phyloP scores from a whole-genome alignment of 768 basidiomycete species.

The Pleurotus citrinopileatus region DNA sequence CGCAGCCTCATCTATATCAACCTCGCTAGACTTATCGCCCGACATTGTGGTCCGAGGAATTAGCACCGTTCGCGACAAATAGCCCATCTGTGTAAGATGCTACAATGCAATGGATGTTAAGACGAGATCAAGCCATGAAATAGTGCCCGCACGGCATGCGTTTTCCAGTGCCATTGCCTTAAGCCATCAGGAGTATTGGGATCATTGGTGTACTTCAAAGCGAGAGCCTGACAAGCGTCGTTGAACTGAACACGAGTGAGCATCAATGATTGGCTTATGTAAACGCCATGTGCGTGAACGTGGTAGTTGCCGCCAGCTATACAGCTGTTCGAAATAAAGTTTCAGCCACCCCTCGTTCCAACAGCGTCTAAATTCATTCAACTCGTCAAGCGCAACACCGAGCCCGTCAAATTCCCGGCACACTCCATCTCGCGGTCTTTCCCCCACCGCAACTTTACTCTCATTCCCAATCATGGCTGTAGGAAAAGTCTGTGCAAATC shows the following conservation, averaged over 20 bases:
- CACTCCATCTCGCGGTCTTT: conserved; percentile 35
- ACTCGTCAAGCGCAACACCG: conserved; percentile 33
- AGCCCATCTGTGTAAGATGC: conserved; percentile 40
- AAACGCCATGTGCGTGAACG: not conserved
- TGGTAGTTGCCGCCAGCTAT: conserved; percentile 40
- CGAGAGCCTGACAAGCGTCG: conserved; percentile 50
- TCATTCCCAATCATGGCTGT: conserved; percentile 69
- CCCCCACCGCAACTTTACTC: conserved; percentile 33
- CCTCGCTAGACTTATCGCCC: conserved; percentile 21
- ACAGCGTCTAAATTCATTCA: conserved; percentile 26
- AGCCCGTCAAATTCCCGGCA: conserved; percentile 49
- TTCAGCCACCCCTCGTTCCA: conserved; percentile 50
- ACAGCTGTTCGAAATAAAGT: conserved; percentile 54
- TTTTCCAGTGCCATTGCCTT: conserved; percentile 59
- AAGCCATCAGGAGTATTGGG: conserved; percentile 11
- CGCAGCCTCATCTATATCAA: conserved; percentile 36
- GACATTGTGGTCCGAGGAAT: conserved; percentile 10
- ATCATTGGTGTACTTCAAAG: conserved; percentile 23
- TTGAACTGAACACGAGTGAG: conserved; percentile 63
- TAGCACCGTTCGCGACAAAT: conserved; percentile 38
- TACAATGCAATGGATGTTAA: conserved; percentile 17
- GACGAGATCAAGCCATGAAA: conserved; percentile 10
- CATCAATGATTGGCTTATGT: conserved; percentile 25
- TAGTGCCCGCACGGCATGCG: conserved; percentile 47
- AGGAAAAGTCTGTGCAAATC: conserved; percentile 64